These are phyloP conservation scores for Talaromyces verruculosus DNA, from an alignment of 2,329 filamentous ascomycete species.

Conservation along the genomic window DNA sequence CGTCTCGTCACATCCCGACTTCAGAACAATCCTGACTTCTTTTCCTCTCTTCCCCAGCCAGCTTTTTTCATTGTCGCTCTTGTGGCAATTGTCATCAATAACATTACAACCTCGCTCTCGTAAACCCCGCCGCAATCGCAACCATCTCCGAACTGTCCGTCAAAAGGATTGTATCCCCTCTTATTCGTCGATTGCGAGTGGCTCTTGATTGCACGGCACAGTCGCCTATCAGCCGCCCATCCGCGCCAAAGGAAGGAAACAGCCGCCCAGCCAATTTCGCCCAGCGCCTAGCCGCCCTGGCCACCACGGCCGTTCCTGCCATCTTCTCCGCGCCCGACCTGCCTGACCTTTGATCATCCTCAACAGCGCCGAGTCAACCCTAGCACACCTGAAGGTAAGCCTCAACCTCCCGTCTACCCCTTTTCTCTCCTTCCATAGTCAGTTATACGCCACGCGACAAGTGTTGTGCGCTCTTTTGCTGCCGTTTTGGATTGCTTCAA, in stretches of 20 bases:
- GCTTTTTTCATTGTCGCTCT: not conserved
- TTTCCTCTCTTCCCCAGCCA: not conserved
- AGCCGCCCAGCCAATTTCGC: constrained; percentile 3
- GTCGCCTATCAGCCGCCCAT: constrained; percentile 10
- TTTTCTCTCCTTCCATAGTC: not conserved
- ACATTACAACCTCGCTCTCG: not conserved
- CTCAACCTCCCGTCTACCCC: too few species aligned
- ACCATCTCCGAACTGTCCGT: not conserved
- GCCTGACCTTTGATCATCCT: constrained; percentile 14
- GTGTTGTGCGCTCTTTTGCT: not conserved
- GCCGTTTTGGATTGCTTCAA: not conserved
- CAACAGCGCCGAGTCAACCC: constrained; percentile 6
- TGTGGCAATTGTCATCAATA: not conserved
- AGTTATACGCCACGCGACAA: not conserved
- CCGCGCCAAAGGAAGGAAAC: constrained; percentile 6
- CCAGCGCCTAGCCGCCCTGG: constrained; percentile 9
- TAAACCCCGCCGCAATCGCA: not conserved
- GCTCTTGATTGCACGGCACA: not conserved
- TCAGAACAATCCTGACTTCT: not conserved
- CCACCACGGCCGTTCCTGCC: constrained; percentile 11
- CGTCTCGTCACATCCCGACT: constrained; percentile 3
- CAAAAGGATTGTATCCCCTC: not conserved
- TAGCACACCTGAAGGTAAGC: not conserved
- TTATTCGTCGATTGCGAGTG: not conserved
- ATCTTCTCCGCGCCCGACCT: constrained; percentile 18